Conservation (phyloP, 371 early-diverging fungal genomes). For the Mortierella sp. region DNA sequence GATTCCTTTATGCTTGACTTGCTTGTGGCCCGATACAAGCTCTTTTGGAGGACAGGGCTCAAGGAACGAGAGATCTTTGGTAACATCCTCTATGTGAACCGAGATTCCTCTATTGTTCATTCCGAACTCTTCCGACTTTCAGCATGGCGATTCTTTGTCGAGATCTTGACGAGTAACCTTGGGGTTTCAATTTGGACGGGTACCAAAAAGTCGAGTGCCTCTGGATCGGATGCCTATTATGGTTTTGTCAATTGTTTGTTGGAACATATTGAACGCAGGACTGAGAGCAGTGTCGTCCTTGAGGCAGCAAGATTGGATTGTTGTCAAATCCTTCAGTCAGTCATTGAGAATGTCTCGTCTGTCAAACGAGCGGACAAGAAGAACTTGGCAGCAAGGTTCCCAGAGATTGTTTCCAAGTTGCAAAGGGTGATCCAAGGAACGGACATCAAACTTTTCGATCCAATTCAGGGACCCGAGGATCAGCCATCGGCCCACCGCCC, state of each 20-base stretch:
- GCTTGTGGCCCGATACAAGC: constrained; percentile 28
- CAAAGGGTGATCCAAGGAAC: constrained; percentile 58
- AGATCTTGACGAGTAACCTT: constrained; percentile 27
- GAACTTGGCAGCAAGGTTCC: constrained; percentile 42
- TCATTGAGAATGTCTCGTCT: constrained; percentile 38
- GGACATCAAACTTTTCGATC: constrained; percentile 54
- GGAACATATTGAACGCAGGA: constrained; percentile 55
- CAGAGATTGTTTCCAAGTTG: constrained; percentile 57
- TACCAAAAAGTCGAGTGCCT: constrained; percentile 3
- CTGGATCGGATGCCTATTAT: constrained; percentile 29
- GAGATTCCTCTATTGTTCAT: constrained; percentile 50
- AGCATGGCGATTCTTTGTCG: constrained; percentile 51
- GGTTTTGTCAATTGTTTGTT: constrained; percentile 39
- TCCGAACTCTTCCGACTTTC: constrained; percentile 44
- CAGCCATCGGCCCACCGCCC: constrained; percentile 24
- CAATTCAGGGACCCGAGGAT: constrained; percentile 25
- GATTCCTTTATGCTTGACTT: constrained; percentile 48
- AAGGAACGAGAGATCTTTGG: constrained; percentile 29
- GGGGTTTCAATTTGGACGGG: constrained; percentile 31
- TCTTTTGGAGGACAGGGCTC: constrained; percentile 26
- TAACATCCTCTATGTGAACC: constrained; percentile 36
- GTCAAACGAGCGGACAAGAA: constrained; percentile 39
- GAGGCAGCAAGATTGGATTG: constrained; percentile 39
- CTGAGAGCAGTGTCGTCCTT: constrained; percentile 55
- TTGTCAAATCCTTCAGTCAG: constrained; percentile 35